Evolutionary conservation across 768 basidiomycete species (phyloP).

Genomic region (Leccinum aurantiacum): DNA sequence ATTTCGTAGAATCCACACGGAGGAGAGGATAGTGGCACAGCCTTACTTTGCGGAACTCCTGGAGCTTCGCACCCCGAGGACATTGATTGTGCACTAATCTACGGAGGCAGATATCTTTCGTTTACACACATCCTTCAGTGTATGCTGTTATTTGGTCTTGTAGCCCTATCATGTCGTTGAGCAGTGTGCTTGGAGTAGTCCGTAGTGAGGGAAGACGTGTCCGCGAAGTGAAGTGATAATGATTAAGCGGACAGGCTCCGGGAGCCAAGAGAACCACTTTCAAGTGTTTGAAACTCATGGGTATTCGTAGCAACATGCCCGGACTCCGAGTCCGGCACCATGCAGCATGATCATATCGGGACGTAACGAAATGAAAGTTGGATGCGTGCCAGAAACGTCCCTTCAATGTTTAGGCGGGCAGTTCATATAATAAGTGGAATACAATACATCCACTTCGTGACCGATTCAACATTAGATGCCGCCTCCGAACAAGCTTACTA

Average conservation of each 20-base stretch:
- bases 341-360: no score
- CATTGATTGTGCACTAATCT: constrained; percentile 22
- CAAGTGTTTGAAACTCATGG: no score
- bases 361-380: no score
- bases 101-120: not conserved
- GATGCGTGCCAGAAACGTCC: not conserved
- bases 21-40: constrained; percentile 24
- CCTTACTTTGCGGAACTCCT: constrained; percentile 15
- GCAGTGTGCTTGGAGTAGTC: not conserved
- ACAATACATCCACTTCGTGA: not conserved
- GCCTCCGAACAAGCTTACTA: constrained; percentile 72
- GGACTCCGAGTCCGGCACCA: no score
- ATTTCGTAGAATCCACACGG: constrained; percentile 22
- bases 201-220: not conserved
- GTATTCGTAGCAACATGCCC: no score
- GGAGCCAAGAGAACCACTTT: not conserved
- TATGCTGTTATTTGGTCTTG: not conserved
- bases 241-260: not conserved
- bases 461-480: constrained; percentile 28
- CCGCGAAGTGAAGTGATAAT: not conserved
- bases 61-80: constrained; percentile 21
- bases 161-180: no score
- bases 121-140: not conserved
- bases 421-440: not conserved
- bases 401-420: not conserved